Base-by-base conservation (phyloP, 495 filamentous ascomycete genomes). In the Patellaria atrata region DNA sequence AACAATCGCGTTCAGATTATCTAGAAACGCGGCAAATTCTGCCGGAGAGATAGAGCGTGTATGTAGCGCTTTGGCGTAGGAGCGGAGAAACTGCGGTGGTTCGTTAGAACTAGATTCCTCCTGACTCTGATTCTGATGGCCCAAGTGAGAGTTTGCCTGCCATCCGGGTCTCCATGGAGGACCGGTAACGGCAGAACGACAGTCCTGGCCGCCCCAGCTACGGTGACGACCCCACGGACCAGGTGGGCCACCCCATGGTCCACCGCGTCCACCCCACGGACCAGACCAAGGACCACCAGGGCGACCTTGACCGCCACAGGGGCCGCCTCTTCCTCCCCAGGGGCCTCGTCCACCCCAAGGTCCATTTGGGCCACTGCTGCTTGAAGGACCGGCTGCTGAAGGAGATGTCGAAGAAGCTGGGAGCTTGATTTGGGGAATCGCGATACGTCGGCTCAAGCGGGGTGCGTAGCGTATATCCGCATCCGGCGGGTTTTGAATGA, bases 1-100 rank as follows among this genome's bases (percentile, higher is more conserved):
- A 14, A 44, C 20, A 14, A 45, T 15, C 1, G 33, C 22, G 39
- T 51, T 51, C 5, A 51, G 37, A 12, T 41, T 41, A 21, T 51
- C 48, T 5, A 51, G 29, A 23, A 51, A 51, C 3, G 34, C 33
- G 10, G 38, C 22, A 27, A 51, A 51, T 23, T 51, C 48, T 19
- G 40, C 40, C 0, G 44, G 44, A 7, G 34, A 30, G 33, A 51
- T 48, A 8, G 38, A 41, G 33, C 48, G 48, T 5, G 48, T 15
- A 27, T 51, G 48, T 11, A 51, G 30, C 0, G 44, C 44, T 31
- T 51, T 51, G 20, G 40, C 38, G 24, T 51, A 51, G 4, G 48
- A 33, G 18, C 48, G 37, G 9, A 44, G 10, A 22, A 51, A 51
- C 25, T 48, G 33, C 2, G 33, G 38, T n/a, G 44, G 39, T 22